These are phyloP conservation scores for Lachnellula suecica DNA, from an alignment of 2,329 filamentous ascomycete species.

Conservation along the genomic window DNA sequence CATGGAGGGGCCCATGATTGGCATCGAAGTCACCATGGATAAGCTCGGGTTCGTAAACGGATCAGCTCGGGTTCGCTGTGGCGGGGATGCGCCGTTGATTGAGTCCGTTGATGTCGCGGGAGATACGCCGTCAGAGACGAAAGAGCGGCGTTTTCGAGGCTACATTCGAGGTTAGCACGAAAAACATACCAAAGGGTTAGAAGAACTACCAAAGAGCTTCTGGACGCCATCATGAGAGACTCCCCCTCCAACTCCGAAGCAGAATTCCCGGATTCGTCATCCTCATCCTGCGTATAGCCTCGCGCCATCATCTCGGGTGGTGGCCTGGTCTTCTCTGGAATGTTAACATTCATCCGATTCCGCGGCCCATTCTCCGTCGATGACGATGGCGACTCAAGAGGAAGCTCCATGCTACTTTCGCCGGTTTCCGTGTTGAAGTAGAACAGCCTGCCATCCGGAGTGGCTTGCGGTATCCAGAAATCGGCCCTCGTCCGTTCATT, in stretches of 20 bases:
- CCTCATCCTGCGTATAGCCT: constrained; percentile 79
- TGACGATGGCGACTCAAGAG: constrained; percentile 84
- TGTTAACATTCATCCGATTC: constrained; percentile 83
- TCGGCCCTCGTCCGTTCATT: constrained; percentile 81
- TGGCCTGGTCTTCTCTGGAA: constrained; percentile 86
- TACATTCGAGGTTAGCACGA: constrained; percentile 34
- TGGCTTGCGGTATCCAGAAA: constrained; percentile 98
- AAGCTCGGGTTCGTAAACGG: constrained; percentile 50
- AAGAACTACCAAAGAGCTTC: constrained; percentile 65
- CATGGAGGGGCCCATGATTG: constrained; percentile 29
- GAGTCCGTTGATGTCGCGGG: constrained; percentile 92
- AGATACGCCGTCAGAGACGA: constrained; percentile 65
- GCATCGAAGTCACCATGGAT: constrained; percentile 48
- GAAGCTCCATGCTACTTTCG: constrained; percentile 90
- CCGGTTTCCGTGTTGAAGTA: constrained; percentile 99
- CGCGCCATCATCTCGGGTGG: constrained; percentile 89
- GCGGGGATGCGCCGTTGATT: constrained; percentile 67
- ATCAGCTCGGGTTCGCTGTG: constrained; percentile 57
- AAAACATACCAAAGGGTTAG: constrained; percentile 1
- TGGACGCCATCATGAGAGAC: constrained; percentile 66
- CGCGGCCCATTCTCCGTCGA: constrained; percentile 79
- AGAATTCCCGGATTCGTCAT: constrained; percentile 84
- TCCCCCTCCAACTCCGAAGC: constrained; percentile 83
- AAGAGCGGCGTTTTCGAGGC: constrained; percentile 64
- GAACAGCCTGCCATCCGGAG: constrained; percentile 86